These are phyloP conservation scores for Syzygium jambos DNA, from an alignment of 345 rosid species.

Conservation along the genomic window DNA sequence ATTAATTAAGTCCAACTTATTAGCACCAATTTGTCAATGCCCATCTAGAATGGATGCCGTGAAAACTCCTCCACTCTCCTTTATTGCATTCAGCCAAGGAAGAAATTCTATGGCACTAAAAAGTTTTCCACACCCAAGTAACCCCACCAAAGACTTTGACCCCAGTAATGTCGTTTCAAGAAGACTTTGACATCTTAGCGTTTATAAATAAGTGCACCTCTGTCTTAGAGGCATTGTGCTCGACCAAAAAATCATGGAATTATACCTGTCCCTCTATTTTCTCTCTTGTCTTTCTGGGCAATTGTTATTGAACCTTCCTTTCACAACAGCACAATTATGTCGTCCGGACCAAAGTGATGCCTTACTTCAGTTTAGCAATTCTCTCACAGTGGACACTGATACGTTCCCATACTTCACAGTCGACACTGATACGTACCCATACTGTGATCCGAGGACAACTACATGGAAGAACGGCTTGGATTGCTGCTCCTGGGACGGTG, in stretches of 20 bases:
- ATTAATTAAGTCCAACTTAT: neutral
- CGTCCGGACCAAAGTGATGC: neutral
- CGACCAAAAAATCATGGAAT: neutral
- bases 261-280: accelerated
- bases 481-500: neutral
- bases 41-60: accelerated
- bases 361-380: neutral
- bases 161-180: accelerated
- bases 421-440: accelerated
- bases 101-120: neutral
- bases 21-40: neutral
- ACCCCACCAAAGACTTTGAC: neutral
- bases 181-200: neutral
- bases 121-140: neutral
- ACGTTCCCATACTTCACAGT: accelerated
- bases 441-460: neutral
- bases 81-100: accelerated
- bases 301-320: neutral
- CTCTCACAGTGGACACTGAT: neutral
- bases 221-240: accelerated
- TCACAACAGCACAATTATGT: neutral
- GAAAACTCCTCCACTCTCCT: accelerated
- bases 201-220: neutral
- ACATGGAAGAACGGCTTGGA: neutral
- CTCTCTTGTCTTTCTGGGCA: neutral